phyloP scores from a whole-genome alignment of 768 basidiomycete species.

The Boletus rubroflammeus region DNA sequence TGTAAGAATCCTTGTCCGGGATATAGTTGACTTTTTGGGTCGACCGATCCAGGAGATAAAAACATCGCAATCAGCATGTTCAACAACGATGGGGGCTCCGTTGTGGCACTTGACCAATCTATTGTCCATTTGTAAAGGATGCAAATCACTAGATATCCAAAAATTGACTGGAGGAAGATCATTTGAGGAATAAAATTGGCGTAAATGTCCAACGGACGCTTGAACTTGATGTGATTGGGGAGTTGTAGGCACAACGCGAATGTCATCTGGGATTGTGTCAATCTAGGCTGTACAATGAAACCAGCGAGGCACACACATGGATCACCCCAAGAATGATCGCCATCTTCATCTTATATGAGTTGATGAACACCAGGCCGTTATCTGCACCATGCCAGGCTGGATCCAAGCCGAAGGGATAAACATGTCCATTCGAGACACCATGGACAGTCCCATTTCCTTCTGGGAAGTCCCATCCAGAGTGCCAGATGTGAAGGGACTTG shows the following conservation, averaged over 20 bases:
- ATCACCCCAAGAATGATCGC: constrained; percentile 93
- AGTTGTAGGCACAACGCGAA: constrained; percentile 96
- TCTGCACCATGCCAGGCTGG: constrained; percentile 93
- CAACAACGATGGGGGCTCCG: constrained; percentile 81
- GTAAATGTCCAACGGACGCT: constrained; percentile 80
- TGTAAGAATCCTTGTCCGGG: constrained; percentile 86
- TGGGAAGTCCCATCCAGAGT: constrained; percentile 84
- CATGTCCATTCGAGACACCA: constrained; percentile 57
- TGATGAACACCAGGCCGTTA: constrained; percentile 89
- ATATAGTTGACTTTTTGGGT: constrained; percentile 69
- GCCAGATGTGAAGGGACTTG: constrained; percentile 81
- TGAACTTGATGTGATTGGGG: constrained; percentile 94
- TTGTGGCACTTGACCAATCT: constrained; percentile 75
- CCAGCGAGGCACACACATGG: constrained; percentile 58
- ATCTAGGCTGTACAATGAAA: constrained; percentile 2
- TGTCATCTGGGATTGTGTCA: constrained; percentile 71
- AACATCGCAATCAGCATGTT: constrained; percentile 98
- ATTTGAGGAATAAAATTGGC: constrained; percentile 97
- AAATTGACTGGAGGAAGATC: constrained; percentile 96
- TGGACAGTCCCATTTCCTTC: constrained; percentile 40
- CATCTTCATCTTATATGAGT: constrained; percentile 99
- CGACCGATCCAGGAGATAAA: constrained; percentile 80
- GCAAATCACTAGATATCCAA: constrained; percentile 91
- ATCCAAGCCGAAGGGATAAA: constrained; percentile 94
- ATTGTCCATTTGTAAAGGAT: constrained; percentile 97